Conservation (phyloP, 2,329 filamentous ascomycete genomes). For the Botrytis deweyae region DNA sequence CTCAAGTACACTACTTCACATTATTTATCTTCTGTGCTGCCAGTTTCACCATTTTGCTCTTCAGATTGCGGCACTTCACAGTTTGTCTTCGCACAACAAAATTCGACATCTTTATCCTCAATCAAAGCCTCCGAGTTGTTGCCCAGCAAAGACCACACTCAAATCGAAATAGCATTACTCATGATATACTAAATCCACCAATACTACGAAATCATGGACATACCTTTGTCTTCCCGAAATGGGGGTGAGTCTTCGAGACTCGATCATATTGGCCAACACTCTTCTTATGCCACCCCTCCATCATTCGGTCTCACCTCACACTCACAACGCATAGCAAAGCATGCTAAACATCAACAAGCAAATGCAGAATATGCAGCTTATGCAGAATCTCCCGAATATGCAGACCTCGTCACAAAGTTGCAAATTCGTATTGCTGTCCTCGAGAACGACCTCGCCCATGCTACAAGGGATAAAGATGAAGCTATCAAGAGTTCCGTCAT, state of each 20-base stretch:
- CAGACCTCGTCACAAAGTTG: conserved; percentile 15
- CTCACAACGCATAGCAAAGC: conserved; percentile 38
- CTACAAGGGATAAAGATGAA: conserved; percentile 26
- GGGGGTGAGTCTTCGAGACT: neutral
- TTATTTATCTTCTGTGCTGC: neutral
- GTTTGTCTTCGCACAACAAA: neutral
- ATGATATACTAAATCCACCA: neutral
- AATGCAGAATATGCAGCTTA: neutral
- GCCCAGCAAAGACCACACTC: neutral
- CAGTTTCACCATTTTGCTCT: neutral
- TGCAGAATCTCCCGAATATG: neutral
- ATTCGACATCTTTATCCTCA: neutral
- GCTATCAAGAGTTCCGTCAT: conserved; percentile 24
- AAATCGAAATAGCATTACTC: neutral
- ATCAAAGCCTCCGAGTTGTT: neutral
- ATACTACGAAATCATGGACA: neutral
- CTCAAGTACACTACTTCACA: neutral
- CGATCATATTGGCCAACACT: neutral
- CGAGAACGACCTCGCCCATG: conserved; percentile 31
- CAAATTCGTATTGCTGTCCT: conserved; percentile 31
- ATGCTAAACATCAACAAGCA: conserved; percentile 66
- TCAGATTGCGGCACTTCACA: neutral
- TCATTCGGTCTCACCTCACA: neutral
- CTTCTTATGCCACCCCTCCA: neutral
- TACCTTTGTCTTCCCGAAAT: neutral